phyloP scores from a whole-genome alignment of 2,329 filamentous ascomycete genomes.

The Aspergillus fumigatus region DNA sequence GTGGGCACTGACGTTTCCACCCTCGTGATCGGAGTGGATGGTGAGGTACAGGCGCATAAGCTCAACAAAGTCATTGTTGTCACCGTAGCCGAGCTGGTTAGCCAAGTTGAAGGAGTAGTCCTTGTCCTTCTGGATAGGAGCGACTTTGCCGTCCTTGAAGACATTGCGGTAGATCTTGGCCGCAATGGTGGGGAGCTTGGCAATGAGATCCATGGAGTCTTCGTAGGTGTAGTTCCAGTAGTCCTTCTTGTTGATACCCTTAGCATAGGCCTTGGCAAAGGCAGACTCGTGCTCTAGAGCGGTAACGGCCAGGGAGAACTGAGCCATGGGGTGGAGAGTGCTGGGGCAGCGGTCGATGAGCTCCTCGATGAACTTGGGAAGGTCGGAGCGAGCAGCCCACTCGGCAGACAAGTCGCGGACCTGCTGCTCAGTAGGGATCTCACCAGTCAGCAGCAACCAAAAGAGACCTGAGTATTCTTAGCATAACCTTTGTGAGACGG shows the following conservation, averaged over 20 bases:
- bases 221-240: constrained; percentile 99
- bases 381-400: constrained; percentile 94
- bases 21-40: constrained; percentile 99
- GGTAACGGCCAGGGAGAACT: constrained; percentile 96
- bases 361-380: constrained; percentile 98
- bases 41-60: constrained; percentile 98
- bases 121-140: constrained; percentile 94
- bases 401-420: constrained; percentile 96
- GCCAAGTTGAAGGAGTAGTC: constrained; percentile 99
- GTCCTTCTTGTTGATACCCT: constrained; percentile 98
- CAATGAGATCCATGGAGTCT: constrained; percentile 99
- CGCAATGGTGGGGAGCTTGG: constrained; percentile 97
- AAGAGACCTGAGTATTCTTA: constrained; percentile 67
- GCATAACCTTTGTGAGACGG: background rate
- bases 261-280: constrained; percentile 97
- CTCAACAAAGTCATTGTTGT: constrained; percentile 96
- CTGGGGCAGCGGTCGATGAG: constrained; percentile 99
- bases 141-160: constrained; percentile 99
- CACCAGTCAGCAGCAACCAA: constrained; percentile 97
- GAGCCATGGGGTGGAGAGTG: constrained; percentile 99
- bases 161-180: constrained; percentile 99
- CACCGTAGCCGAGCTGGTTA: constrained; percentile 96
- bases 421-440: constrained; percentile 97
- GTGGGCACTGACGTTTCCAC: constrained; percentile 97
- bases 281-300: constrained; percentile 97